phyloP scores from a whole-genome alignment of 2,329 filamentous ascomycete genomes.

The Penicillium sp. region DNA sequence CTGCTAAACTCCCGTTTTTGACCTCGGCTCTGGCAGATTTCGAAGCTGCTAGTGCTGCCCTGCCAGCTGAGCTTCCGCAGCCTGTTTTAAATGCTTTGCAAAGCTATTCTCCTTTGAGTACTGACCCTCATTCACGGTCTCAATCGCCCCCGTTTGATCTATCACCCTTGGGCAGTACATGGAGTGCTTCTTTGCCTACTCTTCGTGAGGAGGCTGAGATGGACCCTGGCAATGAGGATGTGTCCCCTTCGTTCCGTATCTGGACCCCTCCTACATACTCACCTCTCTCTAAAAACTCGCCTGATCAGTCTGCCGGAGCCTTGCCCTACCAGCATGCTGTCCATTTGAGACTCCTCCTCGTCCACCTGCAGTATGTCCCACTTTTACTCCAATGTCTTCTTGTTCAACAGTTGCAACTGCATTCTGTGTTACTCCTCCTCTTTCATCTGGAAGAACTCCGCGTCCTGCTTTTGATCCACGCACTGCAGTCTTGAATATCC shows the following conservation, averaged over 20 bases:
- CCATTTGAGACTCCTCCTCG: neutral
- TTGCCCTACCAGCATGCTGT: neutral
- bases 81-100: neutral
- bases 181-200: neutral
- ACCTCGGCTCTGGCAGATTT: slow-evolving; percentile 45
- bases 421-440: slow-evolving; percentile 5
- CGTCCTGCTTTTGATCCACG: neutral
- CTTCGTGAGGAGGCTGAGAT: neutral
- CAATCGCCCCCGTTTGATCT: neutral
- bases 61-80: slow-evolving; percentile 23
- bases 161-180: neutral
- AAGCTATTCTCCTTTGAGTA: neutral
- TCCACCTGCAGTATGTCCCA: neutral
- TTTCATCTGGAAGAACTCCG: neutral
- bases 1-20: slow-evolving; percentile 44
- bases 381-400: neutral
- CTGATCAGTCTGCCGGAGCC: neutral
- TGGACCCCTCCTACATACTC: neutral
- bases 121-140: neutral
- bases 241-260: neutral
- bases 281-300: neutral
- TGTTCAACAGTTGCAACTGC: neutral
- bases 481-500: neutral
- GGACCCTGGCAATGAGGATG: neutral
- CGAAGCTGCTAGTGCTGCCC: slow-evolving; percentile 30